Percentiles rank a stretch among this genome's conserved stretches.
phyloP scores from a whole-genome alignment of 179 eudicot genomes.

The Nepenthes alata region DNA sequence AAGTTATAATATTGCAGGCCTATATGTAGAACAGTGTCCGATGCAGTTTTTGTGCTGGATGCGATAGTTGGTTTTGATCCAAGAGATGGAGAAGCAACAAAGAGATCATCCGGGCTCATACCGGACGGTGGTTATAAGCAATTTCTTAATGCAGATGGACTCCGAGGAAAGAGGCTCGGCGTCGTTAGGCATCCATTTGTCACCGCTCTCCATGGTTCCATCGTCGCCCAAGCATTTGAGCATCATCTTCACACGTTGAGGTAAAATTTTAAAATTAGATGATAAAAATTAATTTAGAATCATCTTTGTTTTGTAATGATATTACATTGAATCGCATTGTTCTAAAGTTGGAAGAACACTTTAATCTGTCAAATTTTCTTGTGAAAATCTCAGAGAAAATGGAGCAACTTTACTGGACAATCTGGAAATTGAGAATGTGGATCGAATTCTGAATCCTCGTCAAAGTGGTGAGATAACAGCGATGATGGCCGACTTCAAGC shows the following conservation, averaged over 20 bases:
- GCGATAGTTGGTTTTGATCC: slow-evolving; percentile 51
- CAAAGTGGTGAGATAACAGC: slow-evolving; percentile 32
- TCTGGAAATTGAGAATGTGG: slow-evolving; percentile 28
- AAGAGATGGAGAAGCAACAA: slow-evolving; percentile 53
- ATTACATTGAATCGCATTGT: too few species aligned
- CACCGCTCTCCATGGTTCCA: slow-evolving; percentile 17
- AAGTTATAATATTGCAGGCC: slow-evolving; percentile 39
- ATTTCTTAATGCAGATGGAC: slow-evolving; percentile 45
- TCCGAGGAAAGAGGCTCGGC: slow-evolving; percentile 55
- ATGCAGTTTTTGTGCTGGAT: slow-evolving; percentile 62
- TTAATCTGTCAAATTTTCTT: too few species aligned
- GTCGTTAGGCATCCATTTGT: slow-evolving; percentile 57
- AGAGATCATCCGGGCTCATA: slow-evolving; percentile 34
- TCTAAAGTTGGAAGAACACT: too few species aligned
- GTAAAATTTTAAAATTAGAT: slow-evolving; percentile 14
- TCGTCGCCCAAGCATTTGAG: slow-evolving; percentile 25
- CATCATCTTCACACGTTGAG: slow-evolving; percentile 32
- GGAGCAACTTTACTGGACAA: slow-evolving; percentile 41
- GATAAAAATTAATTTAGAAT: too few species aligned
- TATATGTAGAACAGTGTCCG: slow-evolving; percentile 63
- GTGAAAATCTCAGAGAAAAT: slow-evolving; percentile 20
- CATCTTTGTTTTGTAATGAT: too few species aligned
- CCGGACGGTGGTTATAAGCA: slow-evolving; percentile 61
- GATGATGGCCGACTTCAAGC: slow-evolving; percentile 43
- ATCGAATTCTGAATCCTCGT: slow-evolving; percentile 21